Conservation (phyloP, 2,329 filamentous ascomycete species). For the Alternaria sp. region DNA sequence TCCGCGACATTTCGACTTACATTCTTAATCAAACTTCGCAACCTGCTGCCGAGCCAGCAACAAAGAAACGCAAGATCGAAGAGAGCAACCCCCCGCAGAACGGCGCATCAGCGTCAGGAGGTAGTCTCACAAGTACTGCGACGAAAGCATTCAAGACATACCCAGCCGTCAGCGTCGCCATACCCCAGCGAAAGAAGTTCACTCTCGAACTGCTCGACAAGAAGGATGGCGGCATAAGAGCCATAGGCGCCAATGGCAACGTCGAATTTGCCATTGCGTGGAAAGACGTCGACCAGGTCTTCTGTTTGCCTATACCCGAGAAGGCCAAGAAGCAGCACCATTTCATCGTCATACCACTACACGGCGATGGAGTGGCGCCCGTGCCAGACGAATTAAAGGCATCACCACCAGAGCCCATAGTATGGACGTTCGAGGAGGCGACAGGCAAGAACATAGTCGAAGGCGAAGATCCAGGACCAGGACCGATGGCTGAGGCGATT, state of each 20-base stretch:
- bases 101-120: constrained; percentile 20
- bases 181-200: constrained; percentile 71
- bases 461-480: constrained; percentile 53
- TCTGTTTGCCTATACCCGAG: constrained; percentile 70
- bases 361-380: constrained; percentile 59
- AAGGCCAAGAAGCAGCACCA: constrained; percentile 70
- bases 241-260: constrained; percentile 59
- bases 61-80: constrained; percentile 53
- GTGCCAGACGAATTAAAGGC: constrained; percentile 51
- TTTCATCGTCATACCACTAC: constrained; percentile 66
- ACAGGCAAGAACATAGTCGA: constrained; percentile 54
- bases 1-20: constrained; percentile 49
- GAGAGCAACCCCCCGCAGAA: constrained; percentile 34
- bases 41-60: constrained; percentile 34
- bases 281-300: constrained; percentile 63
- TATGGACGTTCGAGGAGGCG: constrained; percentile 68
- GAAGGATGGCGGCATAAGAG: constrained; percentile 55
- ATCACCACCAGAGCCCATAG: constrained; percentile 61
- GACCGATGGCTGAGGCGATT: constrained; percentile 56
- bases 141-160: constrained; percentile 43
- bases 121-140: constrained; percentile 31
- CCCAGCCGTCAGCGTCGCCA: constrained; percentile 65
- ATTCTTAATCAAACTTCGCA: constrained; percentile 41
- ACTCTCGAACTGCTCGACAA: constrained; percentile 64
- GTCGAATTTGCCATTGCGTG: constrained; percentile 63